Percentiles rank a stretch among this genome's conserved stretches.
These are phyloP conservation scores for Akanthomyces dipterigenus DNA, from an alignment of 2,329 filamentous ascomycete genomes.

Conservation along the genomic window DNA sequence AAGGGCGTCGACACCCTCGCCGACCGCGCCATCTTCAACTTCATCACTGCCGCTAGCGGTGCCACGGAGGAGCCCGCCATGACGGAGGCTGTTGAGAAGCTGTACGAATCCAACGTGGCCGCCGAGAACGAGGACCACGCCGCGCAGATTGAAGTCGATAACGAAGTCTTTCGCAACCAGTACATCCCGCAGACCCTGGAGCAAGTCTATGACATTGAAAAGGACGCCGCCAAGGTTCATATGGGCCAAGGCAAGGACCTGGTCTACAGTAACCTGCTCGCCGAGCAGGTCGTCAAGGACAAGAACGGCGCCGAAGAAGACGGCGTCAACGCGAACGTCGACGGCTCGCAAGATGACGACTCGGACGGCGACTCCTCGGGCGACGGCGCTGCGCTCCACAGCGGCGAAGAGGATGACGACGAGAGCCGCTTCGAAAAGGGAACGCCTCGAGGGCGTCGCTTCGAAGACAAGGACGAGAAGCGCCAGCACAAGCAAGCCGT, in stretches of 20 bases:
- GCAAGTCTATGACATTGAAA: conserved; percentile 93
- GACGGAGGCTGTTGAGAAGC: conserved; percentile 53
- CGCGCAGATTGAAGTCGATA: conserved; percentile 66
- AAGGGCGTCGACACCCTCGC: conserved; percentile 76
- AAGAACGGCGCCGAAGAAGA: conserved; percentile 29
- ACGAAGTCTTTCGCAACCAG: conserved; percentile 89
- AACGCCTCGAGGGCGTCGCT: conserved; percentile 70
- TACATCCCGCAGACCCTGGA: conserved; percentile 95
- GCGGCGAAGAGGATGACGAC: conserved; percentile 37
- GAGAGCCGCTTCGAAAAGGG: conserved; percentile 58
- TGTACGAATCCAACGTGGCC: conserved; percentile 53
- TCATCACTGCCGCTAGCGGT: conserved; percentile 61
- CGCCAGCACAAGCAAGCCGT: conserved; percentile 74
- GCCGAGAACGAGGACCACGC: conserved; percentile 44
- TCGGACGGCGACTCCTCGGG: conserved; percentile 36
- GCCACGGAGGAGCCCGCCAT: conserved; percentile 56
- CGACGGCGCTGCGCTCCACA: conserved; percentile 39
- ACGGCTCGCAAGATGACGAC: conserved; percentile 26
- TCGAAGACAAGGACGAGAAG: conserved; percentile 88
- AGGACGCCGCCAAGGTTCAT: conserved; percentile 72
- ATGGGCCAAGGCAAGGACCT: conserved; percentile 69
- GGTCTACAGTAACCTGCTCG: conserved; percentile 79
- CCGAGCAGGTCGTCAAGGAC: conserved; percentile 52
- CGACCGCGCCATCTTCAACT: conserved; percentile 77
- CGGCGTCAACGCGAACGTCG: conserved; percentile 25